Evolutionary conservation across 2,329 filamentous ascomycete species (phyloP).

Genomic region (Incumbomyces lentus): DNA sequence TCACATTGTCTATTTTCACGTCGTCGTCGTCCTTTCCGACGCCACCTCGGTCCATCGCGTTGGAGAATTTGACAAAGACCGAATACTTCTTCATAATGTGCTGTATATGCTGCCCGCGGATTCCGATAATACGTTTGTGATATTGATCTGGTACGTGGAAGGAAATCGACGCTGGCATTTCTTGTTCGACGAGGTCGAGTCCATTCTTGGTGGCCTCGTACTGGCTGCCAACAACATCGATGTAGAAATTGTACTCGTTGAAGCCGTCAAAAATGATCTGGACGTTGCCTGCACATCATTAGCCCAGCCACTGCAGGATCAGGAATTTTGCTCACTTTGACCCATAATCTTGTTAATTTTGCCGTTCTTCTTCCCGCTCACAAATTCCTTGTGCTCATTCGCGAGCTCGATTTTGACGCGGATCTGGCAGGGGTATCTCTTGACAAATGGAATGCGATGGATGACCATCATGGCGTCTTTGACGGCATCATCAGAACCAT

Average conservation of each 20-base stretch:
- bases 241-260: slow-evolving; percentile 99
- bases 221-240: slow-evolving; percentile 83
- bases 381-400: slow-evolving; percentile 99
- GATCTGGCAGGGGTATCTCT: slow-evolving; percentile 80
- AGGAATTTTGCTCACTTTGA: slow-evolving; percentile 54
- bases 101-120: slow-evolving; percentile 96
- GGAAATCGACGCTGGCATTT: slow-evolving; percentile 98
- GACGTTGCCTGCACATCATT: slow-evolving; percentile 57
- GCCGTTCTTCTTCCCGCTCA: slow-evolving; percentile 98
- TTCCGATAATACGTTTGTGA: slow-evolving; percentile 98
- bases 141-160: slow-evolving; percentile 99
- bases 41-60: slow-evolving; percentile 93
- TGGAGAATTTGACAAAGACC: slow-evolving; percentile 98
- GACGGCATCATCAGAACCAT: slow-evolving; percentile 90
- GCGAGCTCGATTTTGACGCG: slow-evolving; percentile 97
- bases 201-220: slow-evolving; percentile 94
- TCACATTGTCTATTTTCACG: slow-evolving; percentile 97
- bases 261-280: slow-evolving; percentile 99
- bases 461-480: slow-evolving; percentile 93
- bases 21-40: slow-evolving; percentile 95
- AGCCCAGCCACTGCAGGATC: slow-evolving; percentile 8
- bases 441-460: slow-evolving; percentile 80
- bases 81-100: slow-evolving; percentile 99
- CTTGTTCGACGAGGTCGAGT: slow-evolving; percentile 85
- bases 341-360: slow-evolving; percentile 99